A percentile compares a stretch with the other conserved stretches of the same genome.
These are phyloP conservation scores for Sphagnum fallax DNA, from an alignment of 228 moss, liverwort and hornwort species.

Conservation along the genomic window DNA sequence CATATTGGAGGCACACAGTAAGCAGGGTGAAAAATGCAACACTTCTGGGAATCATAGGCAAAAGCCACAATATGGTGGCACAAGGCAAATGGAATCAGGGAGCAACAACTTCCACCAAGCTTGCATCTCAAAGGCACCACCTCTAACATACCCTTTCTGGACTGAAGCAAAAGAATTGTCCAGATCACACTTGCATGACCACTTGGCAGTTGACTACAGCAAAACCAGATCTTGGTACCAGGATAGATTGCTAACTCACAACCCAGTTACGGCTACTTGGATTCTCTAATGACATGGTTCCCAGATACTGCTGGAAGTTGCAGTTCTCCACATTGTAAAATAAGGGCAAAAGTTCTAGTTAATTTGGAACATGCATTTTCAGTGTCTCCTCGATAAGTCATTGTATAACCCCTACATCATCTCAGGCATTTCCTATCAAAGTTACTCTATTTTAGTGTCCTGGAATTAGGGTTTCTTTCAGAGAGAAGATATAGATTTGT, in stretches of 20 bases:
- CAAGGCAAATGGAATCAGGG: not conserved
- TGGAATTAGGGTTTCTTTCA: too few relatives aligned
- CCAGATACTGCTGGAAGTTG: too few relatives aligned
- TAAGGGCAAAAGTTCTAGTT: too few relatives aligned
- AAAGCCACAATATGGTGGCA: conserved; percentile 11
- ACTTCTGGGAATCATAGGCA: conserved; percentile 15
- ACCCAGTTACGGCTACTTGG: not conserved
- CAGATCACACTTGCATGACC: conserved; percentile 30
- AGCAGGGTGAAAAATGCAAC: conserved; percentile 5
- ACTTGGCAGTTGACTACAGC: conserved; percentile 16
- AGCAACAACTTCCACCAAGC: too few relatives aligned
- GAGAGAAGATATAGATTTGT: too few relatives aligned
- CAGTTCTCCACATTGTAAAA: too few relatives aligned
- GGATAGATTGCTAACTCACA: not conserved
- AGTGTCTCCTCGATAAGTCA: too few relatives aligned
- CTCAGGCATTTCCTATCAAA: too few relatives aligned
- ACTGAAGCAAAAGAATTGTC: conserved; percentile 37
- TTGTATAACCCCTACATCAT: too few relatives aligned
- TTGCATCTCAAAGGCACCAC: conserved; percentile 10
- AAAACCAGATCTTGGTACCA: conserved; percentile 15
- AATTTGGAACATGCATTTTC: too few relatives aligned
- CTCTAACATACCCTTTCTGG: conserved; percentile 33
- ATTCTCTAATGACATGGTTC: not conserved
- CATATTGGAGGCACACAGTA: conserved; percentile 36
- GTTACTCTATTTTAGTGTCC: too few relatives aligned